These are phyloP conservation scores for Coffea humblotiana DNA, from an alignment of 305 asterid genomes.

Conservation along the genomic window DNA sequence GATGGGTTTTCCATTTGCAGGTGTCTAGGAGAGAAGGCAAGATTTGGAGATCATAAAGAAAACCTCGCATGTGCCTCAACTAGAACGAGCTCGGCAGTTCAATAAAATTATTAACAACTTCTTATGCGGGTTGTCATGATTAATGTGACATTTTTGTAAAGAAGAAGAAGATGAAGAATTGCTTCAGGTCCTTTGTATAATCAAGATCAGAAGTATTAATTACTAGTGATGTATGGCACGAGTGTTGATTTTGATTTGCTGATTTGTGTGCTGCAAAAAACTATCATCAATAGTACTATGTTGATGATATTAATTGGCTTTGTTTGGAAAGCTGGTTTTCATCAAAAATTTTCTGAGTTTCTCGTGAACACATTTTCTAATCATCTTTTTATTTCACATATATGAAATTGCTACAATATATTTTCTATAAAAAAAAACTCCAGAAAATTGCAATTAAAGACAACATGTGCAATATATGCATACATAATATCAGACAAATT, in stretches of 20 bases:
- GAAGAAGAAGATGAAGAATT: neutral
- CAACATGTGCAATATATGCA: too few species aligned
- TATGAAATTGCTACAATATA: too few species aligned
- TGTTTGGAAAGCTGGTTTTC: too few species aligned
- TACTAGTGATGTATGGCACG: neutral
- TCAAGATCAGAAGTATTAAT: neutral
- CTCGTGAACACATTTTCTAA: too few species aligned
- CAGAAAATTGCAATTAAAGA: too few species aligned
- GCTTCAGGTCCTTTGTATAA: neutral
- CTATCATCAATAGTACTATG: neutral
- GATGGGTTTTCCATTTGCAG: conserved; percentile 33
- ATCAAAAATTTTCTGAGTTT: too few species aligned
- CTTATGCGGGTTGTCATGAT: conserved; percentile 29
- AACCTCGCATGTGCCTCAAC: conserved; percentile 59
- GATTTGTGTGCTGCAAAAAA: neutral
- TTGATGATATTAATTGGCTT: too few species aligned
- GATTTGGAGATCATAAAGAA: conserved; percentile 43
- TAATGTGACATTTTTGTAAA: neutral
- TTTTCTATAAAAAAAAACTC: too few species aligned
- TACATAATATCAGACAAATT: too few species aligned
- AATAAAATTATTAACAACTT: conserved; percentile 47
- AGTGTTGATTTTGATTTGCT: neutral
- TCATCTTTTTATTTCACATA: too few species aligned
- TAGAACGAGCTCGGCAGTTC: conserved; percentile 46
- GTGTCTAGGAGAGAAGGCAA: conserved; percentile 50